These are phyloP conservation scores for Tephrocybe sp. DNA, from an alignment of 768 basidiomycete species.

Conservation along the genomic window DNA sequence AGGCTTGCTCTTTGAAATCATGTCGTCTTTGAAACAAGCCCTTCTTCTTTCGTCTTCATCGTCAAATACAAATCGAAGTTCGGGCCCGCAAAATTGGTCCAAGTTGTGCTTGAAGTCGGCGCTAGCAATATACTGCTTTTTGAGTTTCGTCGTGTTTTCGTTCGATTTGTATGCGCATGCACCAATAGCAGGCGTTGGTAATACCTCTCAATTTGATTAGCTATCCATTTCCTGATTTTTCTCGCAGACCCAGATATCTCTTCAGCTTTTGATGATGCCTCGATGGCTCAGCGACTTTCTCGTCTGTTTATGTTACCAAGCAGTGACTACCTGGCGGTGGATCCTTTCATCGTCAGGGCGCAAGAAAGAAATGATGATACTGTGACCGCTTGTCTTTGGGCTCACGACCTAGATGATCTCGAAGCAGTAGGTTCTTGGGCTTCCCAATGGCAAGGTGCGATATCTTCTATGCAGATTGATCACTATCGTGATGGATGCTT, in stretches of 20 bases:
- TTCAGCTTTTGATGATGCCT: conserved; percentile 26
- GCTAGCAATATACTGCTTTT: conserved; percentile 36
- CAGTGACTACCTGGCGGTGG: conserved; percentile 23
- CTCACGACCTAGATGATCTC: conserved; percentile 31
- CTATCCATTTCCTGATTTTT: conserved; percentile 2
- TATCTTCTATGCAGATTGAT: neutral
- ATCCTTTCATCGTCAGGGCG: conserved; percentile 34
- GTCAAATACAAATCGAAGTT: conserved; percentile 14
- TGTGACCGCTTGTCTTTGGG: conserved; percentile 53
- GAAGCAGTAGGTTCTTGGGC: conserved; percentile 34
- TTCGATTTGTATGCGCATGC: conserved; percentile 25
- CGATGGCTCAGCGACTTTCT: conserved; percentile 32
- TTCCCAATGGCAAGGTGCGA: conserved; percentile 42
- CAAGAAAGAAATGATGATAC: conserved; percentile 9
- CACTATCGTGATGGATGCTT: neutral
- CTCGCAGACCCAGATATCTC: conserved; percentile 4
- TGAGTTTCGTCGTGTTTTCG: conserved; percentile 39
- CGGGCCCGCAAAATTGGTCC: conserved; percentile 25
- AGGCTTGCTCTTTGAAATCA: conserved; percentile 10
- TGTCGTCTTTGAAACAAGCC: conserved; percentile 8
- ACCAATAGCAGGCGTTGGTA: neutral
- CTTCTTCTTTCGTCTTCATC: conserved; percentile 15
- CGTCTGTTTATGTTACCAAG: conserved; percentile 30
- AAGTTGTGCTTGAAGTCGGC: conserved; percentile 31
- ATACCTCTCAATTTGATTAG: neutral